A percentile compares a stretch with the other conserved stretches of the same genome.
These are phyloP conservation scores for Staphylotrichum tortipilum DNA, from an alignment of 495 filamentous ascomycete genomes.

Conservation along the genomic window DNA sequence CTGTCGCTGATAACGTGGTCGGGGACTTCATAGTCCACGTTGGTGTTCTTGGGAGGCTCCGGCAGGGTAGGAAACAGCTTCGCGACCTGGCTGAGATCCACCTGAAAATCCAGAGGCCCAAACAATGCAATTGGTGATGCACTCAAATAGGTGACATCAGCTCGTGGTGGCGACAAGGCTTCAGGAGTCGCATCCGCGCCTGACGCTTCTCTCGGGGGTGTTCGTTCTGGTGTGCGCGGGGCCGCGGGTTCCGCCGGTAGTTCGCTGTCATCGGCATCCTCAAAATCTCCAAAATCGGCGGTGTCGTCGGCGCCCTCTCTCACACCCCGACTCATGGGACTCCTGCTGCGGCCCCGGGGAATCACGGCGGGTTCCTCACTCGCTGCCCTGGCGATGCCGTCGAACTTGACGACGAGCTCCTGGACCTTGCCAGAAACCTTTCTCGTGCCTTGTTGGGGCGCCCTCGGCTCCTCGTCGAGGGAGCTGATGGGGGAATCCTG, in stretches of 20 bases:
- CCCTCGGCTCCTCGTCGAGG: conserved; percentile 41
- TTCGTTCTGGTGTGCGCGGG: background rate
- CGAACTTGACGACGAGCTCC: conserved; percentile 40
- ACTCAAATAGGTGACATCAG: background rate
- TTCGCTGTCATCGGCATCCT: conserved; percentile 35
- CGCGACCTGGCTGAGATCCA: conserved; percentile 34
- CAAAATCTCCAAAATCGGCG: conserved; percentile 47
- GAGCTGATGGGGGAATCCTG: conserved; percentile 47
- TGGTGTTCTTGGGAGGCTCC: background rate
- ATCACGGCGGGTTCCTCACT: conserved; percentile 23
- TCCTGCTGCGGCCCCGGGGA: conserved; percentile 12
- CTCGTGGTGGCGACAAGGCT: background rate
- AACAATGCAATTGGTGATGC: conserved; percentile 17
- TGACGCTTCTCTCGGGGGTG: background rate
- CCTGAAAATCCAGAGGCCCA: conserved; percentile 27
- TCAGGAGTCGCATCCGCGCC: background rate
- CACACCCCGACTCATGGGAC: conserved; percentile 1
- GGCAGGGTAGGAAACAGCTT: conserved; percentile 32
- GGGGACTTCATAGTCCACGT: conserved; percentile 15
- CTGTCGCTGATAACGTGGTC: conserved; percentile 38
- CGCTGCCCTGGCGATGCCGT: conserved; percentile 32
- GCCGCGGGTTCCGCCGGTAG: background rate
- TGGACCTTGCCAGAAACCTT: conserved; percentile 36
- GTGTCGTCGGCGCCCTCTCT: conserved; percentile 21
- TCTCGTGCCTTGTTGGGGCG: conserved; percentile 18